A percentile compares a stretch with the other conserved stretches of the same genome.
Conservation (phyloP, 2,329 filamentous ascomycete species). For the Aspergillus phoenicis region DNA sequence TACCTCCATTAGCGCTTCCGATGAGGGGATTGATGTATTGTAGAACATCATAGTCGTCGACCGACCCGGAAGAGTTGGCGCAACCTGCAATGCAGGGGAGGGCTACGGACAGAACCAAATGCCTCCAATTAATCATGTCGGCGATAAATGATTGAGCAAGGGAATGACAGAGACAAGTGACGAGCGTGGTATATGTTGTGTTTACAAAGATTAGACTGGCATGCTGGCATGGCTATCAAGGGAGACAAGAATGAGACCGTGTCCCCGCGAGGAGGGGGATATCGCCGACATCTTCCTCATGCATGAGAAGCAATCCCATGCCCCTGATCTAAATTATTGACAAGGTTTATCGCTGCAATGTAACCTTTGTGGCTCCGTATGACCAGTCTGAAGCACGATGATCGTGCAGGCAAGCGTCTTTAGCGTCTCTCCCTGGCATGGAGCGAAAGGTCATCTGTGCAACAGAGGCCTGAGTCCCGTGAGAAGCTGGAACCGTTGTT, state of each 20-base stretch:
- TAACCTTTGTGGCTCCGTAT: slow-evolving; percentile 1
- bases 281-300: not conserved
- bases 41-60: slow-evolving; percentile 44
- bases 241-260: not conserved
- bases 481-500: not conserved
- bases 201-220: not conserved
- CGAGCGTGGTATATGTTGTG: slow-evolving; percentile 1
- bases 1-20: slow-evolving; percentile 54
- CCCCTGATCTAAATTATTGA: not conserved
- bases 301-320: not conserved
- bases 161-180: not conserved
- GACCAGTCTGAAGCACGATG: not conserved
- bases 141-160: not conserved
- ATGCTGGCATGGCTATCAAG: slow-evolving; percentile 7
- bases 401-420: not conserved
- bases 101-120: slow-evolving; percentile 8
- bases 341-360: not conserved
- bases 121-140: slow-evolving; percentile 9
- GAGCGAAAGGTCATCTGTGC: not conserved
- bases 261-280: not conserved
- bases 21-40: slow-evolving; percentile 56
- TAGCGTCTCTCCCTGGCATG: not conserved
- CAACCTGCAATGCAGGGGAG: slow-evolving; percentile 16
- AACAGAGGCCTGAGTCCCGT: not conserved
- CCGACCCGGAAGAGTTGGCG: slow-evolving; percentile 13